These are phyloP conservation scores for Immersiporthe knoxdaviesiana DNA, from an alignment of 2,329 filamentous ascomycete genomes.

Conservation along the genomic window DNA sequence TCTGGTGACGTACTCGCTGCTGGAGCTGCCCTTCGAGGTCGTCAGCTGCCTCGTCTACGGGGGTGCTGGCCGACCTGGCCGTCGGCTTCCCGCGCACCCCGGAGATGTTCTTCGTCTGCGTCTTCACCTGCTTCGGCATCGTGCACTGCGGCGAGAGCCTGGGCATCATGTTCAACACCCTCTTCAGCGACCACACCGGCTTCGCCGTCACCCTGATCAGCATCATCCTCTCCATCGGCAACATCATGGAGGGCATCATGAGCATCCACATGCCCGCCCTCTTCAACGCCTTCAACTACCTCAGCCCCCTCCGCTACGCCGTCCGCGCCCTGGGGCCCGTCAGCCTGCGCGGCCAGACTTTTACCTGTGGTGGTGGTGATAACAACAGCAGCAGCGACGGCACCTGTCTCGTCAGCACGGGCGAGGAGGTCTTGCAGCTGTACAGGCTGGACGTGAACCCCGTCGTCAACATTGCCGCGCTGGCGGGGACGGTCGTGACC, in stretches of 20 bases:
- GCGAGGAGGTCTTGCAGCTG: slow-evolving; percentile 67
- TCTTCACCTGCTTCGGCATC: slow-evolving; percentile 73
- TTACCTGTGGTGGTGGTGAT: slow-evolving; percentile 58
- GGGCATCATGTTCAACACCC: slow-evolving; percentile 79
- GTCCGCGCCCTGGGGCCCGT: slow-evolving; percentile 69
- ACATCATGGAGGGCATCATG: slow-evolving; percentile 72
- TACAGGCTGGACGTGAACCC: slow-evolving; percentile 69
- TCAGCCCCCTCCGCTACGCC: slow-evolving; percentile 72
- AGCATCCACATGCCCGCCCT: slow-evolving; percentile 70
- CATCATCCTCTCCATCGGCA: slow-evolving; percentile 70
- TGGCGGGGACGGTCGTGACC: slow-evolving; percentile 64
- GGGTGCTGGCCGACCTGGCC: slow-evolving; percentile 64
- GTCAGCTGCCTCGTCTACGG: slow-evolving; percentile 67
- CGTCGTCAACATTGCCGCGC: slow-evolving; percentile 61
- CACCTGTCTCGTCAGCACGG: slow-evolving; percentile 65
- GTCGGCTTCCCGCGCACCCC: slow-evolving; percentile 66
- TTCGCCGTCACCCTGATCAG: slow-evolving; percentile 76
- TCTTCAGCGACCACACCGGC: slow-evolving; percentile 70
- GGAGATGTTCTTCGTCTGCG: slow-evolving; percentile 67
- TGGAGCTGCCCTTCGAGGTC: slow-evolving; percentile 75
- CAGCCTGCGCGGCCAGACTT: slow-evolving; percentile 61
- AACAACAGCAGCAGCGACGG: slow-evolving; percentile 60
- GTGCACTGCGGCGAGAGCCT: slow-evolving; percentile 75
- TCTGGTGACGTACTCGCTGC: slow-evolving; percentile 68
- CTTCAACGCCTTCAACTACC: slow-evolving; percentile 70